phyloP scores from a whole-genome alignment of 345 rosid genomes.

The Camelina hispida region DNA sequence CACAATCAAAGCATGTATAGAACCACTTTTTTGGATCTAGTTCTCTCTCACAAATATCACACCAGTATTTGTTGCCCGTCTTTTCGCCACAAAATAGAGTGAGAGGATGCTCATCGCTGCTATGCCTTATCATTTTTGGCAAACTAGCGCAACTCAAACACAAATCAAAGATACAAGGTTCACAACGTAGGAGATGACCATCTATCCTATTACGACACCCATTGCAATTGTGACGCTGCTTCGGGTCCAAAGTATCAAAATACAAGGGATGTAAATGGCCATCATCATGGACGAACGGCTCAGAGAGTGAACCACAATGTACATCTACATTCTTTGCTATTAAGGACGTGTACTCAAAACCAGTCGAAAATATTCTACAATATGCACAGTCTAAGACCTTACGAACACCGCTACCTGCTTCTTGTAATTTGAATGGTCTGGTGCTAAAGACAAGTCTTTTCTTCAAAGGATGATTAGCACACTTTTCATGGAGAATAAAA shows the following conservation, averaged over 20 bases:
- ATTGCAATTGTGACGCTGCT: too few relatives aligned
- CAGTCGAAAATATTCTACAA: too few relatives aligned
- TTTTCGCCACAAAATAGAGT: not conserved
- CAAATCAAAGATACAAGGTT: not conserved
- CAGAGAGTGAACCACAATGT: too few relatives aligned
- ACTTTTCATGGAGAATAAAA: constrained; percentile 2
- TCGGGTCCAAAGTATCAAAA: not conserved
- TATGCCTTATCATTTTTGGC: not conserved
- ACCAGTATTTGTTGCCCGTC: not conserved
- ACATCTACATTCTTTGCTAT: too few relatives aligned
- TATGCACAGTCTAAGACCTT: too few relatives aligned
- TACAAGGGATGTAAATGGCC: constrained; percentile 12
- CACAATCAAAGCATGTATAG: constrained; percentile 7
- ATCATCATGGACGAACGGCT: not conserved
- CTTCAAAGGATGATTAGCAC: constrained; percentile 1
- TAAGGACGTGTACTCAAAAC: too few relatives aligned
- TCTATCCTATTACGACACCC: too few relatives aligned
- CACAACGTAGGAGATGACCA: not conserved
- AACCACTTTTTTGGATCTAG: not conserved
- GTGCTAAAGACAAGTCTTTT: not conserved
- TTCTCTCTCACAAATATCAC: not conserved
- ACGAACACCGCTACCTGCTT: too few relatives aligned
- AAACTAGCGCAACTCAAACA: constrained; percentile 5
- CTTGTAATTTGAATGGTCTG: not conserved
- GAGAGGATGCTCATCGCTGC: constrained; percentile 6